Evolutionary conservation across 805 yeast genomes (phyloP), one percentile per base, ranked within the genome.

Genomic region (Candida wancherniae): DNA sequence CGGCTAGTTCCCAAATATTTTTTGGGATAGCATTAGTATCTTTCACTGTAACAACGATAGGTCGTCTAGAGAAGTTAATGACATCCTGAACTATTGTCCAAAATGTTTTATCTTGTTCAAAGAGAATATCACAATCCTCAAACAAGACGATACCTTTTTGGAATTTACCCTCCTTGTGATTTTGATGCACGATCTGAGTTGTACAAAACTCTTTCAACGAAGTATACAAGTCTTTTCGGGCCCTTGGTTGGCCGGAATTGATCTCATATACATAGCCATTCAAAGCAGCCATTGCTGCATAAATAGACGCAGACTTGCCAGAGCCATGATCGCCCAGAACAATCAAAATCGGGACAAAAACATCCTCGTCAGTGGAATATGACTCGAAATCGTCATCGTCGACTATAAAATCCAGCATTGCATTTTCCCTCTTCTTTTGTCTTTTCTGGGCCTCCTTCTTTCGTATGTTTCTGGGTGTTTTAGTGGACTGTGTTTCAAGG

Each of bases 91-190:
- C 67, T 2, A 80, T 76, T 1, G 67, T 49, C 96, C 97, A 92
- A 50, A 90, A 88, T 2, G 77, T 76, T 34, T 72, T 75, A 47
- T 92, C 97, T 19, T 73, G 76, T 32, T 76, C 85, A 47, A 81
- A 85, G 12, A 88, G 53, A 8, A 84, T 63, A 51, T 90, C 95
- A 23, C 84, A 88, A 47, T 90, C 96, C 45, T 88, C 95, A 35
- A 90, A 66, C 19, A 92, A 55, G 4, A 92, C 78, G 5, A 86
- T 61, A 6, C 90, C 87, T 36, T 75, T 69, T 37, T 70, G 76
- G 29, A 70, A 71, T 13, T 47, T 47, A 3, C 29, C 36, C 10
- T 36, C 39, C 14, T 55, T 55, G 18, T 38, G 32, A n/a, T 33
- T 48, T 28, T 62, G 62, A 41, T 80, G 84, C 2, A 90, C 88